A percentile compares a stretch with the other conserved stretches of the same genome.
Evolutionary conservation across 208 protist genomes (phyloP).

Genomic region (Herpetomonas tarakana): DNA sequence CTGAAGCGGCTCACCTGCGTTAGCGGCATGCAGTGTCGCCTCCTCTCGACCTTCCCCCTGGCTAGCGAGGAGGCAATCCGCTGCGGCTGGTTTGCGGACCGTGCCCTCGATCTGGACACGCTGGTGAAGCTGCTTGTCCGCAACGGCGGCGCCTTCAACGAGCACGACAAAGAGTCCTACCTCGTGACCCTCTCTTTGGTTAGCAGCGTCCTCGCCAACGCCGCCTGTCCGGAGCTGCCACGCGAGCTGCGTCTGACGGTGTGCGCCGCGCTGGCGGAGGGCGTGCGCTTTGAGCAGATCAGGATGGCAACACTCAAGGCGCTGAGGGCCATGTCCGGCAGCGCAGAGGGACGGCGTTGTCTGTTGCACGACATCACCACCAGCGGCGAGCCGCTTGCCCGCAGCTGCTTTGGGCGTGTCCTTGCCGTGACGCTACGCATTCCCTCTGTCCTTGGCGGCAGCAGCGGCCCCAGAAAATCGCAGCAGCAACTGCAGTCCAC

Average conservation of each 20-base stretch:
- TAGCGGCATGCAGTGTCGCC: constrained; percentile 59
- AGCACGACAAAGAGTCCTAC: constrained; percentile 7
- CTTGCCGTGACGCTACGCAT: constrained; percentile 49
- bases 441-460: constrained; percentile 12
- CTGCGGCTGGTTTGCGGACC: constrained; percentile 18
- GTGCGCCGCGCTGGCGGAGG: constrained; percentile 31
- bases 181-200: constrained; percentile 38
- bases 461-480: neutral
- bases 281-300: constrained; percentile 28
- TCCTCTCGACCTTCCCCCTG: constrained; percentile 30
- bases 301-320: constrained; percentile 30
- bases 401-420: constrained; percentile 67
- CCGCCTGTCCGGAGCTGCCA: neutral
- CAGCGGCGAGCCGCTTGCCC: constrained; percentile 46
- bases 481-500: neutral
- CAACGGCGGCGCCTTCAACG: constrained; percentile 8
- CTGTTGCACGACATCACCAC: constrained; percentile 55
- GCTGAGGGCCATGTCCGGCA: constrained; percentile 23
- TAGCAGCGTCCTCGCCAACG: constrained; percentile 33
- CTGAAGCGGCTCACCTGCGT: constrained; percentile 35
- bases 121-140: constrained; percentile 9
- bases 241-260: constrained; percentile 20
- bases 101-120: constrained; percentile 13
- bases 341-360: constrained; percentile 40
- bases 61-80: constrained; percentile 11